These are phyloP conservation scores for Exophiala viscosa DNA, from an alignment of 2,329 filamentous ascomycete species.

Conservation along the genomic window DNA sequence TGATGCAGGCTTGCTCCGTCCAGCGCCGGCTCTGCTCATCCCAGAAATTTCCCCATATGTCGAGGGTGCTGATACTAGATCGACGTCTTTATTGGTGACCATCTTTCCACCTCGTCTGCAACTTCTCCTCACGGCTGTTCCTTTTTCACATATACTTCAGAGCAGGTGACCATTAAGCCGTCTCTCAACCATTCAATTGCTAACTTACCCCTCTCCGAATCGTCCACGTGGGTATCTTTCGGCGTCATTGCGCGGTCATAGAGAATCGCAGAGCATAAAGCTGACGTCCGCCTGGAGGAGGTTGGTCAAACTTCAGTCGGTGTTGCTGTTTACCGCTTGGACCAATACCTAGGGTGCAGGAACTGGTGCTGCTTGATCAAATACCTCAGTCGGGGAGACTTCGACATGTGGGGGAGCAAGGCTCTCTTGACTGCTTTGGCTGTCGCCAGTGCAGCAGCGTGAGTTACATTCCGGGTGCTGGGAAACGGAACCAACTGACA, in stretches of 20 bases:
- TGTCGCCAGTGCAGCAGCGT: conserved; percentile 18
- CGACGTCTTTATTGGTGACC: neutral
- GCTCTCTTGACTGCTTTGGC: conserved; percentile 18
- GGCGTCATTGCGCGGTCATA: neutral
- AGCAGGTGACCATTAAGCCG: conserved; percentile 1
- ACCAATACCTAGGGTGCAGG: no score
- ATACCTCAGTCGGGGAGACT: no score
- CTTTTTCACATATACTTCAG: neutral
- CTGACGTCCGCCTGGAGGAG: neutral
- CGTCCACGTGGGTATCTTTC: neutral
- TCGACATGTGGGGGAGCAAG: conserved; percentile 12
- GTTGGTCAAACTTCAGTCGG: no score
- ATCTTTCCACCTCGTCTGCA: neutral
- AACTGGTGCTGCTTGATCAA: no score
- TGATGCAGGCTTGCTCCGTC: no score
- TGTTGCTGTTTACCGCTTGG: no score
- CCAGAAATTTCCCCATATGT: no score
- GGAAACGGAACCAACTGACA: neutral
- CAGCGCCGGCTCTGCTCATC: no score
- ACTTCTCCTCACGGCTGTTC: neutral
- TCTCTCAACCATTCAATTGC: neutral
- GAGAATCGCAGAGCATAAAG: conserved; percentile 1
- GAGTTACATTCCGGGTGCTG: conserved; percentile 1
- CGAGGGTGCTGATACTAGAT: neutral
- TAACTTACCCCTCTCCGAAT: neutral